phyloP scores from a whole-genome alignment of 2,329 filamentous ascomycete species.

The Aspergillus fumigatiaffinis region DNA sequence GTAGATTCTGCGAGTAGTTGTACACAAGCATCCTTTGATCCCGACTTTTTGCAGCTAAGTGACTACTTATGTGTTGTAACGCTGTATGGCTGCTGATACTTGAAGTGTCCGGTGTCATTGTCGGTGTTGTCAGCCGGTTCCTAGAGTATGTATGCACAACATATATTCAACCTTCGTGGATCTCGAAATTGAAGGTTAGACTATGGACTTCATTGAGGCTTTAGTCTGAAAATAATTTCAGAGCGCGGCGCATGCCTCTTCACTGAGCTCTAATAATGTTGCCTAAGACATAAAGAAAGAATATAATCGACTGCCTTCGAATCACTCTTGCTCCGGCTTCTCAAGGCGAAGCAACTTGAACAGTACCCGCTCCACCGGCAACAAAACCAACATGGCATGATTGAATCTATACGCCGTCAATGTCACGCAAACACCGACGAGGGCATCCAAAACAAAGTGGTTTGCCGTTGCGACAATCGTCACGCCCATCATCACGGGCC shows the following conservation, averaged over 20 bases:
- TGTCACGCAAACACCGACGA: slow-evolving; percentile 52
- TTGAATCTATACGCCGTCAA: slow-evolving; percentile 19
- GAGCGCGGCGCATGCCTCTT: background rate
- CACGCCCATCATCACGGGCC: slow-evolving; percentile 43
- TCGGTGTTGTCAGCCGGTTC: background rate
- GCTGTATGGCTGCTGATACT: background rate
- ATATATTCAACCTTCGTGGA: background rate
- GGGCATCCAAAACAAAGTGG: slow-evolving; percentile 64
- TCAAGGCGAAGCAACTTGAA: slow-evolving; percentile 18
- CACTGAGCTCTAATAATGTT: background rate
- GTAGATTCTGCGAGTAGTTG: background rate
- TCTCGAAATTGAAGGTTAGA: background rate
- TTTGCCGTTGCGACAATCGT: slow-evolving; percentile 67
- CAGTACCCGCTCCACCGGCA: slow-evolving; percentile 20
- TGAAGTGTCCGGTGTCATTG: background rate
- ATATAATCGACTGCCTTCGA: background rate
- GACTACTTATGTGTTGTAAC: background rate
- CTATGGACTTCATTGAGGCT: background rate
- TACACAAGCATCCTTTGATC: background rate
- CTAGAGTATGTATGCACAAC: background rate
- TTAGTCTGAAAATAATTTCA: background rate
- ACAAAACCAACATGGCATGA: slow-evolving; percentile 17
- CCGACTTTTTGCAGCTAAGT: background rate
- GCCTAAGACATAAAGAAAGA: background rate
- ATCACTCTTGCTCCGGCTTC: slow-evolving; percentile 14